These are phyloP conservation scores for Auricularia auricula-judae DNA, from an alignment of 768 basidiomycete genomes.

Conservation along the genomic window DNA sequence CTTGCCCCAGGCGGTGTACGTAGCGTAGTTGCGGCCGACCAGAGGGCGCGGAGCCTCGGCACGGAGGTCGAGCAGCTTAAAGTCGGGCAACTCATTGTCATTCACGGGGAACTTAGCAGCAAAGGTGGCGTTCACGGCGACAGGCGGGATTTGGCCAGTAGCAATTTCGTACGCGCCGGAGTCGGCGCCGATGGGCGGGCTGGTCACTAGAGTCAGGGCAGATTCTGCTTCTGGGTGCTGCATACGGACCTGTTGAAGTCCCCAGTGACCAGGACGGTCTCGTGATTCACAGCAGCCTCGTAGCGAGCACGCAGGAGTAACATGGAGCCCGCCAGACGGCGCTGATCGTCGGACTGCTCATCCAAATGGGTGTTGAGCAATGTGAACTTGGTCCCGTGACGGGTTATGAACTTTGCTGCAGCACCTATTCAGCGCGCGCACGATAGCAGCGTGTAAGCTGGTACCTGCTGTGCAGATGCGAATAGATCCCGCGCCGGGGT, in stretches of 20 bases:
- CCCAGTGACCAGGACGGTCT: conserved; percentile 38
- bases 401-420: neutral
- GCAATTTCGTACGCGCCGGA: conserved; percentile 41
- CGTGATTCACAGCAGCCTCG: conserved; percentile 30
- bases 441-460: neutral
- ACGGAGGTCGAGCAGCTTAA: conserved; percentile 36
- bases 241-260: conserved; percentile 39
- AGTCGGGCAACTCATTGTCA: conserved; percentile 17
- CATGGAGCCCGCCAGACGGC: conserved; percentile 42
- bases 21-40: conserved; percentile 37
- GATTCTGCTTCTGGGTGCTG: neutral
- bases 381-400: neutral
- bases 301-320: conserved; percentile 37
- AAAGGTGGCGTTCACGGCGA: conserved; percentile 32
- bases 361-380: conserved; percentile 44
- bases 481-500: conserved; percentile 38
- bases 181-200: conserved; percentile 28
- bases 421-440: neutral
- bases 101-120: conserved; percentile 28
- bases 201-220: neutral
- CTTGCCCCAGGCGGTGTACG: conserved; percentile 35
- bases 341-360: conserved; percentile 41
- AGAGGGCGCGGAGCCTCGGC: conserved; percentile 27
- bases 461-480: conserved; percentile 35
- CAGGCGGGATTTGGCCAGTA: conserved; percentile 30